Evolutionary conservation across 345 rosid genomes (phyloP).

Genomic region (Heritiera littoralis): DNA sequence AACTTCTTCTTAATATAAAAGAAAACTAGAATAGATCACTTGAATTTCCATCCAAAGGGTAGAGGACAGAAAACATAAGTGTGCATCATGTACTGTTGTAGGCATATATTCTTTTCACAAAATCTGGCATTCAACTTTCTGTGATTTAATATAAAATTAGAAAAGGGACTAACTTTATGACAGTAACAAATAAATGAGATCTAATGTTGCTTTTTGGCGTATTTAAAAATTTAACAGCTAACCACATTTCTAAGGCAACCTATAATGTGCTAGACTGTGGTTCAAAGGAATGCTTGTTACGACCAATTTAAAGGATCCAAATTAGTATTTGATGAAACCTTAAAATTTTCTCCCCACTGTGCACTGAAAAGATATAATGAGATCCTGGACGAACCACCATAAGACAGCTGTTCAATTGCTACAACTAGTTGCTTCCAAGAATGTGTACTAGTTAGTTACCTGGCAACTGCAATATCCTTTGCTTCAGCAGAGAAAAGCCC

Average conservation of each 20-base stretch:
- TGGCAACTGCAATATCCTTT: slow-evolving; percentile 89
- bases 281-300: not conserved
- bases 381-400: not conserved
- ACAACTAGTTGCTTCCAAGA: not conserved
- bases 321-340: not conserved
- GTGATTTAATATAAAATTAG: not conserved
- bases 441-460: slow-evolving; percentile 42
- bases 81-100: not conserved
- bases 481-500: slow-evolving; percentile 98
- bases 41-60: not conserved
- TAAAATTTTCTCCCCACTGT: not conserved
- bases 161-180: not conserved
- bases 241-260: not conserved
- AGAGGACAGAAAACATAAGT: not conserved
- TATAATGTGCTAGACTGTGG: not conserved
- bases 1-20: not conserved
- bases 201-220: not conserved
- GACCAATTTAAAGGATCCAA: not conserved
- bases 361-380: not conserved
- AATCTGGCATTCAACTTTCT: not conserved
- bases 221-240: not conserved
- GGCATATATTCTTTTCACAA: not conserved
- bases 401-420: not conserved
- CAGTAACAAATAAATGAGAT: not conserved
- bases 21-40: not conserved